Percentiles rank a stretch among this genome's conserved stretches.
Conservation (phyloP, 2,329 filamentous ascomycete genomes). For the Dactylella cylindrospora region DNA sequence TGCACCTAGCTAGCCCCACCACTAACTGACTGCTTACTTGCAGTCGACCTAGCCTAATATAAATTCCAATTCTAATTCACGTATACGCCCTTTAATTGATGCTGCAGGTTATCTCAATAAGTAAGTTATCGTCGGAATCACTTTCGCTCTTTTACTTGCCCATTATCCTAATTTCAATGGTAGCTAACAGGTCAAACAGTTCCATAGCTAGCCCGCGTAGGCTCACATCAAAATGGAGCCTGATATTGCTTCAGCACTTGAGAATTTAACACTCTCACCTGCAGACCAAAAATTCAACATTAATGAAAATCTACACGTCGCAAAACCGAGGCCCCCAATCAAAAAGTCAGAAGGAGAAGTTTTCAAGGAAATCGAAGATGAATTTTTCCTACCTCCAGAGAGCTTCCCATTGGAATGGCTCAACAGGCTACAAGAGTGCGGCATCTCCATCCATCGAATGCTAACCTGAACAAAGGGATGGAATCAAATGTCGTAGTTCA, state of each 20-base stretch:
- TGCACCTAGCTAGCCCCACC: too few relatives aligned
- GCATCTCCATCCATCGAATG: slow-evolving; percentile 50
- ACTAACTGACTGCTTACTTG: too few relatives aligned
- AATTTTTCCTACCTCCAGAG: slow-evolving; percentile 76
- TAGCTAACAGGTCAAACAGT: too few relatives aligned
- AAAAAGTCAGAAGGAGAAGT: slow-evolving; percentile 6
- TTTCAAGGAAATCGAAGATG: slow-evolving; percentile 62
- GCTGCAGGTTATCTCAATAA: too few relatives aligned
- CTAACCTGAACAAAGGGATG: background rate
- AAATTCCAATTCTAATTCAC: too few relatives aligned
- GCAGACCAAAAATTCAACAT: background rate
- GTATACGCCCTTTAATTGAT: too few relatives aligned
- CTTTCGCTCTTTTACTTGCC: too few relatives aligned
- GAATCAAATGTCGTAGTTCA: slow-evolving; percentile 21
- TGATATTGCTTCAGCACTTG: slow-evolving; percentile 19
- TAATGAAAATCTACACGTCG: background rate
- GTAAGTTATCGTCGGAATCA: too few relatives aligned
- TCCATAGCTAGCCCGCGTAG: too few relatives aligned
- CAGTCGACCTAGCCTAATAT: too few relatives aligned
- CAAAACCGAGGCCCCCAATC: slow-evolving; percentile 15
- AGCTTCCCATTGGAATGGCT: slow-evolving; percentile 84
- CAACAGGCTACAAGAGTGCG: slow-evolving; percentile 77
- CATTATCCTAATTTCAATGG: too few relatives aligned
- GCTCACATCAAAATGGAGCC: slow-evolving; percentile 36
- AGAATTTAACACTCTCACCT: background rate